Percentiles rank a stretch among this genome's conserved stretches.
Conservation (phyloP, 2,329 filamentous ascomycete species). For the Ophioceras dolichostomum region DNA sequence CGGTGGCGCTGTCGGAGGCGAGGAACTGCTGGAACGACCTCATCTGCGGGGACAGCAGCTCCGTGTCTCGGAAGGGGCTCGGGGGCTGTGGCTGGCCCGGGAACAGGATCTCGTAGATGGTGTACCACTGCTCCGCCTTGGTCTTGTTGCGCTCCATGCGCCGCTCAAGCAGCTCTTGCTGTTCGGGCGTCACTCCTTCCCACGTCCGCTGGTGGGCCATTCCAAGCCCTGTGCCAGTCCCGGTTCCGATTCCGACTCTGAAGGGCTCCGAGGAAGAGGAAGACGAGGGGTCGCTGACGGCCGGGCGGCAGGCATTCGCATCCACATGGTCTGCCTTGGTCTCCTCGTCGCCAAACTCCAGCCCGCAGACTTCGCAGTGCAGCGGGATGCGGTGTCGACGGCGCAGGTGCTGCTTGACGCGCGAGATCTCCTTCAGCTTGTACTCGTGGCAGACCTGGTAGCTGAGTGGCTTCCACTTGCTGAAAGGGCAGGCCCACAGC, state of each 20-base stretch:
- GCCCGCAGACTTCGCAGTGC: conserved; percentile 8
- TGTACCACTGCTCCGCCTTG: conserved; percentile 8
- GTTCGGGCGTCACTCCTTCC: neutral
- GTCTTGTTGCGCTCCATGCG: conserved; percentile 7
- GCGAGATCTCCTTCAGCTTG: conserved; percentile 8
- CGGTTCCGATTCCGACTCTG: too few relatives aligned
- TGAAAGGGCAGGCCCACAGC: conserved; percentile 8
- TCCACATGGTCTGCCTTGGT: conserved; percentile 5
- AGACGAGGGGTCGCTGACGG: neutral
- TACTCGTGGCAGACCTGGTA: conserved; percentile 7
- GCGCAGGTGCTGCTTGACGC: conserved; percentile 9
- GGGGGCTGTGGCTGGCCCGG: conserved; percentile 4
- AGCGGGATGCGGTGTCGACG: conserved; percentile 6
- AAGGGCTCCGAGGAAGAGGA: too few relatives aligned
- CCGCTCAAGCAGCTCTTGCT: conserved; percentile 5
- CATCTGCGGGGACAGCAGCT: neutral
- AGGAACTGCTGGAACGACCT: conserved; percentile 1
- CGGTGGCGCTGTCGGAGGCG: neutral
- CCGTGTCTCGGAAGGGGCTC: neutral
- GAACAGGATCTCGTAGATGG: conserved; percentile 8
- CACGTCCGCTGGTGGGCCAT: conserved; percentile 1
- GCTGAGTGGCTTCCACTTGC: conserved; percentile 9
- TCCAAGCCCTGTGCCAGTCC: neutral
- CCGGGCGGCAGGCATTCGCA: neutral
- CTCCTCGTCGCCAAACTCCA: conserved; percentile 6